Base-by-base conservation (phyloP, 2,329 filamentous ascomycete species). In the Apiospora arundinis region DNA sequence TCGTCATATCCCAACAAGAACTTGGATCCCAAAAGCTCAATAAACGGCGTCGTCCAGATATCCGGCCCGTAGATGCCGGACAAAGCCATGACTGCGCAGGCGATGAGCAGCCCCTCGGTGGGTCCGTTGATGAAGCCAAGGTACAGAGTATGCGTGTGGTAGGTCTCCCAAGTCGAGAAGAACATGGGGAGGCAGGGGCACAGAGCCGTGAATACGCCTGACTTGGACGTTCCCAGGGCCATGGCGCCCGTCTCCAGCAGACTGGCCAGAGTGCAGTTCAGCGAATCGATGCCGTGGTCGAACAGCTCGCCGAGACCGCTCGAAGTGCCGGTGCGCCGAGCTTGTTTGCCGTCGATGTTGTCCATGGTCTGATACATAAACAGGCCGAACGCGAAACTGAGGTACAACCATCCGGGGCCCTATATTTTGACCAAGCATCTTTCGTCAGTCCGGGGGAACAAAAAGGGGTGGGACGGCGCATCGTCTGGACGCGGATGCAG, bases 321-420 rank as follows among this genome's bases (percentile, higher is more conserved):
- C 42, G 95, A 98, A 4, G 95, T 98, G 69, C 95, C 95, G 4
- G 96, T 99, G 78, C 96, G 89, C 74, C 96, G 90, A 71, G 96
- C 96, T 85, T 99, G 96, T 84, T 99, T 99, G 76, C 96, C 96
- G 82, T 99, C 96, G 74, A 98, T 92, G 82, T 99, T 99, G 86
- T 99, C 96, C 92, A 99, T 95, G 18, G 96, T 99, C 77, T 96
- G 97, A 83, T 98, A 97, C 93, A 97, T 96, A 92, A 97, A 99
- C 72, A 99, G 88, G 52, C 96, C 96, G 75, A 97, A 89, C 1
- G 95, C 95, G 82, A 98, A 98, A 83, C 94, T 97, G 81, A 94
- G 97, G 85, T 97, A 98, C 25, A 98, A 83, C 95, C 96, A 98
- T 78, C 92, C 88, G 11, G 95, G 95, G 25, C 92, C 94, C 92